These are phyloP conservation scores for Tylopilus sp. DNA, from an alignment of 1,284 basidiomycete genomes.

Conservation along the genomic window DNA sequence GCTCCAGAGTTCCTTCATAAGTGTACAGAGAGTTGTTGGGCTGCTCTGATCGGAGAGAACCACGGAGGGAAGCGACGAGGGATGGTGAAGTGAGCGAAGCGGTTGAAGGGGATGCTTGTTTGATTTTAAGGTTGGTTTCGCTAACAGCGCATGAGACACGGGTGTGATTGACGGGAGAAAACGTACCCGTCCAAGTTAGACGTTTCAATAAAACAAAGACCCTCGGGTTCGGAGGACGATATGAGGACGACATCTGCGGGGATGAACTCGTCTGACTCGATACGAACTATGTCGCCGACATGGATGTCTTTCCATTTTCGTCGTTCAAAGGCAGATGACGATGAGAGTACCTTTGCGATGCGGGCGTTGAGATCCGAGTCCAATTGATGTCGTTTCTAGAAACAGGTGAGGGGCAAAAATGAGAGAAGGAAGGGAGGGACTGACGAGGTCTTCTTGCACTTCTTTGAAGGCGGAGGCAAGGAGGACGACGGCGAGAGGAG, in stretches of 20 bases:
- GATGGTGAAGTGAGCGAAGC: constrained; percentile 73
- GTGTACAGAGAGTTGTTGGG: constrained; percentile 98
- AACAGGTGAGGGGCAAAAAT: constrained; percentile 1
- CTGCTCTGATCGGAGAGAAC: constrained; percentile 87
- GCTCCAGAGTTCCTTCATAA: constrained; percentile 81
- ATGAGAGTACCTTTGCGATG: constrained; percentile 69
- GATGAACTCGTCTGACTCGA: constrained; percentile 92
- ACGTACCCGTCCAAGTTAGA: constrained; percentile 92
- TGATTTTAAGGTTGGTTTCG: constrained; percentile 99
- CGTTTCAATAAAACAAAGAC: constrained; percentile 96
- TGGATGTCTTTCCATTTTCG: constrained; percentile 86
- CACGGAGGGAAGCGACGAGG: constrained; percentile 69
- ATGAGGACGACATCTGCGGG: constrained; percentile 91
- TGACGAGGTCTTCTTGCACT: constrained; percentile 85
- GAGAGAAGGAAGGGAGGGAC: constrained; percentile 9
- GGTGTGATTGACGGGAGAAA: not conserved
- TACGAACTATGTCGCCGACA: constrained; percentile 89
- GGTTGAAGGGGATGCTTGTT: constrained; percentile 87
- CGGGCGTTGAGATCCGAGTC: constrained; percentile 91
- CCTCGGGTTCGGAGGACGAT: constrained; percentile 92
- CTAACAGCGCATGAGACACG: constrained; percentile 37
- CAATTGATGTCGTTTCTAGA: constrained; percentile 90
- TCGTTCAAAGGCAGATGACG: constrained; percentile 62
- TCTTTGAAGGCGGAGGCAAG: constrained; percentile 97
- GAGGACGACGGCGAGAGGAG: constrained; percentile 83